Base-by-base conservation (phyloP, 257 asterid genomes). In the Ajuga chamaepitys region DNA sequence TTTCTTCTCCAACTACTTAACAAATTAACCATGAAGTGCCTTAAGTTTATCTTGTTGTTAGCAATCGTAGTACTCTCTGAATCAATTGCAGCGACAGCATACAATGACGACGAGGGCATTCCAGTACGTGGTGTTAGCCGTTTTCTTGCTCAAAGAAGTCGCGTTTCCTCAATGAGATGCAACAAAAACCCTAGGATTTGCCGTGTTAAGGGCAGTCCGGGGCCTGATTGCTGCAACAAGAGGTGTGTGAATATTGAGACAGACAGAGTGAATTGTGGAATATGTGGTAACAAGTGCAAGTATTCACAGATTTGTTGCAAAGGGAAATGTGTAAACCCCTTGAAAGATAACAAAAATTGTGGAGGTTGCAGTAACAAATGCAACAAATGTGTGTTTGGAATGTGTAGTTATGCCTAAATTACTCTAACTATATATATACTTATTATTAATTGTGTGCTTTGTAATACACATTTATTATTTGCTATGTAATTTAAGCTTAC, bases 341-440 rank as follows among this genome's bases (percentile, higher is more conserved):
- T 50, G 47, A 51, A 55, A 1, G 44, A 81, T 70, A 67, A 68
- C 59, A 79, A 70, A n/a, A 74, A 88, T 21, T 88, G 95, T 51
- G 96, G 96, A 11, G 84, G 83, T 6, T 88, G 95, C 72, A 45
- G 66, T n/a, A 82, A 74, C 20, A 59, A 57, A 57, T 88, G 95
- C 72, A 69, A 62, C 32, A 69, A 59, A 37, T 88, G 96, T 52
- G 22, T 56, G 11, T 84, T 11, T 18, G 96, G 93, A 42, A 73
- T 88, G 75, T 88, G 96, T 70, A 79, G 81, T 72, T 88, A 88
- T 62, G 88, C 96, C 10, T 80, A 57, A 73, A 7, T 80, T 51
- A 68, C 4, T 17, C n/a, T 5, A 30, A 30, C 37, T 30, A 30
- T 28, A 2, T 5, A 28, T 28, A n/a, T n/a, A n/a, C n/a, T n/a